Percentiles rank a stretch among this genome's conserved stretches.
These are phyloP conservation scores for Fusarium continuum DNA, from an alignment of 2,329 filamentous ascomycete genomes.

Conservation along the genomic window DNA sequence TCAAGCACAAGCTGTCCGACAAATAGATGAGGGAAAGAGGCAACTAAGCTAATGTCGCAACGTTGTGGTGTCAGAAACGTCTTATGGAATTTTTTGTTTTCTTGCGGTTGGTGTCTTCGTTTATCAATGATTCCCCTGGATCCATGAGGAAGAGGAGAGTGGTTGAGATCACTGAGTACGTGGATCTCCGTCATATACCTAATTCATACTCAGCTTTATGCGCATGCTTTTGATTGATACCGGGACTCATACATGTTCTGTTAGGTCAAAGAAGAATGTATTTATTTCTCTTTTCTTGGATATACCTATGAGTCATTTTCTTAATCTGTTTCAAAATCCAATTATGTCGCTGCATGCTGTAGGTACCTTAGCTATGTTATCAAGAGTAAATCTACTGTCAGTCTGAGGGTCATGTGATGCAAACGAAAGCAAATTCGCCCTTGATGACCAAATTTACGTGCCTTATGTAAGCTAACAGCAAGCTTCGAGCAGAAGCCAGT, in stretches of 20 bases:
- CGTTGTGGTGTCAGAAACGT: slow-evolving; percentile 39
- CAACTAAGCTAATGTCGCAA: slow-evolving; percentile 41
- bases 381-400: not conserved
- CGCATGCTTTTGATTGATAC: slow-evolving; percentile 40
- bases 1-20: slow-evolving; percentile 58
- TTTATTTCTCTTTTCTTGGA: too few species aligned
- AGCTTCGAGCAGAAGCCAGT: not conserved
- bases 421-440: not conserved
- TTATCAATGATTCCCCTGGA: slow-evolving; percentile 54
- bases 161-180: slow-evolving; percentile 42
- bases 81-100: slow-evolving; percentile 39
- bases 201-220: slow-evolving; percentile 47
- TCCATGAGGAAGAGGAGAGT: slow-evolving; percentile 47
- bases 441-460: slow-evolving; percentile 30
- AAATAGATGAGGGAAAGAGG: slow-evolving; percentile 39
- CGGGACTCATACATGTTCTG: slow-evolving; percentile 36
- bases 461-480: slow-evolving; percentile 4
- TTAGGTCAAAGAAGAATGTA: slow-evolving; percentile 22
- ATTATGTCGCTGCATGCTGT: not conserved
- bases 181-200: slow-evolving; percentile 50
- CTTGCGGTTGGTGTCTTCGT: slow-evolving; percentile 50
- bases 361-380: too few species aligned
- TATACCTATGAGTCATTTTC: not conserved
- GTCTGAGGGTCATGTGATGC: slow-evolving; percentile 14
- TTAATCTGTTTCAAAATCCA: not conserved